Evolutionary conservation across 2,329 filamentous ascomycete species (phyloP), one percentile per base, ranked within the genome.

Genomic region (Beauveria rudraprayagi): DNA sequence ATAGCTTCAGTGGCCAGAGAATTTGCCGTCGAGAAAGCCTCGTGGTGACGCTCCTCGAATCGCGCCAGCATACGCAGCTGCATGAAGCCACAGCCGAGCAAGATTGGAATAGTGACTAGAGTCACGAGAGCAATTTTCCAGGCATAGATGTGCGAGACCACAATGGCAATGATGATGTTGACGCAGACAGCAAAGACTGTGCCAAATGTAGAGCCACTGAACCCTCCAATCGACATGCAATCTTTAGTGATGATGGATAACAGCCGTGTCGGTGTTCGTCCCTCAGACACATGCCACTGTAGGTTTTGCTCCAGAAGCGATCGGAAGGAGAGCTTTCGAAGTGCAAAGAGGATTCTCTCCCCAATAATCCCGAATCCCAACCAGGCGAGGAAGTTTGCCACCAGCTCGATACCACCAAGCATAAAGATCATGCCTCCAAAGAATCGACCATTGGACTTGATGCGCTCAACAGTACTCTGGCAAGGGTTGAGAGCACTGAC

Each of bases 371-470:
- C 83, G 63, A 86, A 86, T 3, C 74, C 73, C 1, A 78, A 76
- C 78, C 83, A 83, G 65, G 80, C 83, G 40, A 78, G 72, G 19
- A 84, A 69, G 64, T 86, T 85, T 57, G 83, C 83, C 26, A 84
- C 76, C 67, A 87, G 80, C 63, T 85, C 83, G 24, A 85, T 76
- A 41, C 81, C 76, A 1, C 82, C 84, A 3, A 87, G 75, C 65
- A 85, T 78, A 67, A 87, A 86, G 70, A 85, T 82, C 68, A 87
- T 76, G 4, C 83, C 75, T 0, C 81, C 80, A 43, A 80, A 84
- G 65, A 87, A 78, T 41, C 76, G 71, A 7, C 83, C 83, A 28
- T 71, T 69, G 11, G 74, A 76, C 5, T 76, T 73, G 51, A 86
- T 84, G 11, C 73, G 75, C 5, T 73, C 71, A 2, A 76, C 69